These are phyloP conservation scores for Stenogyne calaminthoides DNA, from an alignment of 305 asterid species.

Conservation along the genomic window DNA sequence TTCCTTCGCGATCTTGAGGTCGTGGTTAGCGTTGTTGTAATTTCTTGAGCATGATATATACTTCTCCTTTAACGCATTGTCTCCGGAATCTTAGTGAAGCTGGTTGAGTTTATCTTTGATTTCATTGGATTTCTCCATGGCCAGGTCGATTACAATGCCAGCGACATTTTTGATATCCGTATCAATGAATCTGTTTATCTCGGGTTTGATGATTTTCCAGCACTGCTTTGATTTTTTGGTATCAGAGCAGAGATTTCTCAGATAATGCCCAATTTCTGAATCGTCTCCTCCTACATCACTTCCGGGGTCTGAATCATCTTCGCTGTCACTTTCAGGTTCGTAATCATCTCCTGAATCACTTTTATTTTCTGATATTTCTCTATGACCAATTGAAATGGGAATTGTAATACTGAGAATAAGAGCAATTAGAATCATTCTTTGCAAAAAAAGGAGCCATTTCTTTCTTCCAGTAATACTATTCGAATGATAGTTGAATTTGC, in stretches of 20 bases:
- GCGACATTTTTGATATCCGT: neutral
- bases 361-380: neutral
- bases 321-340: neutral
- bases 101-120: slow-evolving; percentile 6
- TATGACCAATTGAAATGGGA: neutral
- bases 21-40: slow-evolving; percentile 22
- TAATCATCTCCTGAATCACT: neutral
- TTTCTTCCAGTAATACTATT: neutral
- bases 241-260: slow-evolving; percentile 25
- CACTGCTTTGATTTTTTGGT: slow-evolving; percentile 11
- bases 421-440: slow-evolving; percentile 5
- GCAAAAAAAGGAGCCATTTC: slow-evolving; percentile 17
- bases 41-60: slow-evolving; percentile 27
- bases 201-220: slow-evolving; percentile 25
- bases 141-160: slow-evolving; percentile 15
- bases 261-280: neutral
- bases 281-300: neutral
- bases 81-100: neutral
- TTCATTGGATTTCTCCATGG: slow-evolving; percentile 7
- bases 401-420: neutral
- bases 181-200: slow-evolving; percentile 7
- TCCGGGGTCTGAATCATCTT: neutral
- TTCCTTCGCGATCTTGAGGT: slow-evolving; percentile 16
- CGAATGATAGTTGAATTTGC: neutral
- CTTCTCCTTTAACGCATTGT: slow-evolving; percentile 12